Base-by-base conservation (phyloP, 805 yeast species). In the Zygotorulaspora danielsina region DNA sequence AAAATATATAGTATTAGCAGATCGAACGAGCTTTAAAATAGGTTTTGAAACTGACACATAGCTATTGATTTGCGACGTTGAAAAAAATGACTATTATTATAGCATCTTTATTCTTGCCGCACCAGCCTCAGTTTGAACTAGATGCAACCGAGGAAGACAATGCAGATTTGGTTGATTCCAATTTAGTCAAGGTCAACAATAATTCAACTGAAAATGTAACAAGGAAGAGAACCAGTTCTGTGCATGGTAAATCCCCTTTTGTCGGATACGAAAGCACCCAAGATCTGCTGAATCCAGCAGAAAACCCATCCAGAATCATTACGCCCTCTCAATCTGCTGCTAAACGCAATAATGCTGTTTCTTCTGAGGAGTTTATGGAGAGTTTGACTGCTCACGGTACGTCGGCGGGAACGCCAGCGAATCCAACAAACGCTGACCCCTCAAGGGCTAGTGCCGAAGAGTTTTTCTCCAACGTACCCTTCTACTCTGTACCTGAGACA, bases 101-200 rank as follows among this genome's bases (percentile, higher is more conserved):
- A 19, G 88, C 84, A 11, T 79, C 90, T 11, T 65, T 83, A 76
- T 81, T 82, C 50, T 66, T 83, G 33, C 93, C 93, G 2, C 78
- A 78, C 53, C 79, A 87, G 3, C 87, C 82, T n/a, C 84, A 81
- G 47, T 67, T 69, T 49, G 66, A 66, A 46, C 48, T 66, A 27
- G 52, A 61, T 12, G 59, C 59, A 5, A 41, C 52, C 12, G 44
- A 48, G 5, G 50, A 49, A 5, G 60, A 55, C 34, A 63, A 72
- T 32, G 66, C 61, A 12, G 60, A 55, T 15, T 47, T 63, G 27
- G 54, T 55, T 2, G 58, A 57, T 32, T 49, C 59, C 2, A 47
- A 48, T 21, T 38, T 55, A 30, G 59, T 55, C 10, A 46, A 54
- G 28, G 46, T 55, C 6, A 40, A 43, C 18, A 33, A 35, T 24